Evolutionary conservation across 495 filamentous ascomycete genomes (phyloP).

Genomic region (Lasiosphaeriaceae sp.): DNA sequence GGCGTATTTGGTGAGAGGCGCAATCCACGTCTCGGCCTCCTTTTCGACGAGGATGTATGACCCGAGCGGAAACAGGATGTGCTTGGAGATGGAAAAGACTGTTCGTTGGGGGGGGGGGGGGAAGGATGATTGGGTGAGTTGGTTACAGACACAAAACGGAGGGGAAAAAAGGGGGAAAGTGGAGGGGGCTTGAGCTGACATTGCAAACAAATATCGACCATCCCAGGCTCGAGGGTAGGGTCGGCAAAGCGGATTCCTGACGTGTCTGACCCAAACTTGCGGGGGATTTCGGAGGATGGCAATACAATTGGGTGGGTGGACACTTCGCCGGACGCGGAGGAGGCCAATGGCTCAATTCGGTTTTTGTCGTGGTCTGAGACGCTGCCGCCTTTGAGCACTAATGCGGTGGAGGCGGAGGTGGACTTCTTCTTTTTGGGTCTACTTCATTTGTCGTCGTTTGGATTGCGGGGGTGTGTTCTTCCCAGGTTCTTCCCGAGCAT

Average conservation of each 20-base stretch:
- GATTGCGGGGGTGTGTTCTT: slow-evolving; percentile 4
- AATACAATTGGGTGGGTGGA: not conserved
- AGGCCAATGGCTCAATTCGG: not conserved
- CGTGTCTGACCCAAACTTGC: slow-evolving; percentile 1
- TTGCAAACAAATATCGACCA: not conserved
- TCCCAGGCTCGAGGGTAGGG: not conserved
- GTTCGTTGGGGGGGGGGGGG: not conserved
- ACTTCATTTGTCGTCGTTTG: not conserved
- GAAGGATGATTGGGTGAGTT: slow-evolving; percentile 11
- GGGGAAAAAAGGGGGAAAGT: not conserved
- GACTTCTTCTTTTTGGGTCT: not conserved
- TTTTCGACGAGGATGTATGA: slow-evolving; percentile 34
- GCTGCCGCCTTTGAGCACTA: too few relatives aligned
- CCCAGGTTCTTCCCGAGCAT: slow-evolving; percentile 48
- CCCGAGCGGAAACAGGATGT: slow-evolving; percentile 35
- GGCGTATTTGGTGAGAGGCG: slow-evolving; percentile 29
- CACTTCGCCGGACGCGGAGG: not conserved
- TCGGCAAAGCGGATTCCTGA: slow-evolving; percentile 2
- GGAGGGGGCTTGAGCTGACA: not conserved
- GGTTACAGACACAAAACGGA: not conserved
- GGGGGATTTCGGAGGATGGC: not conserved
- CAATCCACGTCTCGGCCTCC: slow-evolving; percentile 28
- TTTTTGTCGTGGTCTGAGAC: too few relatives aligned
- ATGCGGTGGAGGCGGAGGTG: not conserved
- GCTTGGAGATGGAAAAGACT: slow-evolving; percentile 41